Percentiles rank a stretch among this genome's conserved stretches.
These are phyloP conservation scores for Primulina eburnea DNA, from an alignment of 257 asterid genomes.

Conservation along the genomic window DNA sequence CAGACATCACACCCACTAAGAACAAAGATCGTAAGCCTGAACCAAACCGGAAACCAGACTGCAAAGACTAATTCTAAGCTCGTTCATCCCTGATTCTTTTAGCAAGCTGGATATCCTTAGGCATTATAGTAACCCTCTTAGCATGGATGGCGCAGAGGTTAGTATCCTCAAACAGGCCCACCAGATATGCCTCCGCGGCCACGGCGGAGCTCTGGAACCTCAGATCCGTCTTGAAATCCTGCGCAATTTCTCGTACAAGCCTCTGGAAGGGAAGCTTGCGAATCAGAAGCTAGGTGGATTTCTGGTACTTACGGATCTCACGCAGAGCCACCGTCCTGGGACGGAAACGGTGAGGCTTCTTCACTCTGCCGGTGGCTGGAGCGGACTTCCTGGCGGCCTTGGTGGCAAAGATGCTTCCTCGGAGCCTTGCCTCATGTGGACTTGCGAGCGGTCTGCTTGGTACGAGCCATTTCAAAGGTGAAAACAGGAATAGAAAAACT, in stretches of 20 bases:
- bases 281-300: constrained; percentile 62
- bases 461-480: constrained; percentile 46
- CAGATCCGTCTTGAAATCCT: constrained; percentile 78
- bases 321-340: constrained; percentile 81
- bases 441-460: constrained; percentile 74
- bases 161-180: constrained; percentile 65
- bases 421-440: constrained; percentile 85
- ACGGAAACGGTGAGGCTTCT: constrained; percentile 76
- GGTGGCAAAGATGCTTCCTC: constrained; percentile 72
- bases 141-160: constrained; percentile 74
- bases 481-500: not conserved
- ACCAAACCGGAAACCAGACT: not conserved
- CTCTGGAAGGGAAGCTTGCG: constrained; percentile 76
- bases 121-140: constrained; percentile 76
- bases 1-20: not conserved
- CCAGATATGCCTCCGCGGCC: constrained; percentile 65
- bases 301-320: constrained; percentile 74
- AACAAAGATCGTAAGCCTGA: not conserved
- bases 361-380: constrained; percentile 79
- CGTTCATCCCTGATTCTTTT: constrained; percentile 71
- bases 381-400: constrained; percentile 82
- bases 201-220: constrained; percentile 82
- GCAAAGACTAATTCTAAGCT: constrained; percentile 32
- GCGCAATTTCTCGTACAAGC: constrained; percentile 68
- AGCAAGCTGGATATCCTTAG: constrained; percentile 70